Conservation (phyloP, 768 basidiomycete species). For the Goffeauzyma gilvescens region DNA sequence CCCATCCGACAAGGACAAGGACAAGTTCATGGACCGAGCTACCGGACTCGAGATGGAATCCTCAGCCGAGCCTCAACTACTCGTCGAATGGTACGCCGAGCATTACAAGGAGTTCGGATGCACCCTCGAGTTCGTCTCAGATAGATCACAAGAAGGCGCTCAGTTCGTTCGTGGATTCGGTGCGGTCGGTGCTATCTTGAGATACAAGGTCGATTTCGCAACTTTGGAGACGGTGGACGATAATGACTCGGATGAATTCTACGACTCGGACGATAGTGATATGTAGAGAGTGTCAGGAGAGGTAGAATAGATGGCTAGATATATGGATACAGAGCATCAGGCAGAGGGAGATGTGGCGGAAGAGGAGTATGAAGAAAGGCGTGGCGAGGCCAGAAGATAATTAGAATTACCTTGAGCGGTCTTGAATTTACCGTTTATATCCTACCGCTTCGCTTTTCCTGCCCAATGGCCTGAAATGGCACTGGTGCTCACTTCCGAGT, state of each 20-base stretch:
- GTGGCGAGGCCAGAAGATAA: no score
- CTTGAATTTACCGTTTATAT: no score
- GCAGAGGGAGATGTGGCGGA: no score
- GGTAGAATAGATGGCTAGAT: no score
- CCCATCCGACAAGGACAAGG: conserved; percentile 63
- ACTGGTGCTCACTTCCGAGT: no score
- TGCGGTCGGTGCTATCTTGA: conserved; percentile 82
- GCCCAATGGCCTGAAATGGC: no score
- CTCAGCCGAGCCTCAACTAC: conserved; percentile 53
- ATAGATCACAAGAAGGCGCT: conserved; percentile 87
- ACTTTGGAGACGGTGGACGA: conserved; percentile 42
- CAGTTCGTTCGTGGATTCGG: conserved; percentile 98
- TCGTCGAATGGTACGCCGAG: conserved; percentile 97
- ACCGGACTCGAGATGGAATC: conserved; percentile 94
- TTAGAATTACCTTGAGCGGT: no score
- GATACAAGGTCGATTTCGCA: conserved; percentile 94
- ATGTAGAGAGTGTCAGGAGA: no score
- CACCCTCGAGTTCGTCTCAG: conserved; percentile 73
- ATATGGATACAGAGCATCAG: no score
- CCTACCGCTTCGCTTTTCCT: no score
- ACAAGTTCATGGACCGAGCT: conserved; percentile 86
- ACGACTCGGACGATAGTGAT: conserved; percentile 32
- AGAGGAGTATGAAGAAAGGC: no score
- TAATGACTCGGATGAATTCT: conserved; percentile 34
- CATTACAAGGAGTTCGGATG: conserved; percentile 97